A percentile compares a stretch with the other conserved stretches of the same genome.
Conservation (phyloP, 495 filamentous ascomycete species). For the Aspergillus sclerotiicarbonarius region DNA sequence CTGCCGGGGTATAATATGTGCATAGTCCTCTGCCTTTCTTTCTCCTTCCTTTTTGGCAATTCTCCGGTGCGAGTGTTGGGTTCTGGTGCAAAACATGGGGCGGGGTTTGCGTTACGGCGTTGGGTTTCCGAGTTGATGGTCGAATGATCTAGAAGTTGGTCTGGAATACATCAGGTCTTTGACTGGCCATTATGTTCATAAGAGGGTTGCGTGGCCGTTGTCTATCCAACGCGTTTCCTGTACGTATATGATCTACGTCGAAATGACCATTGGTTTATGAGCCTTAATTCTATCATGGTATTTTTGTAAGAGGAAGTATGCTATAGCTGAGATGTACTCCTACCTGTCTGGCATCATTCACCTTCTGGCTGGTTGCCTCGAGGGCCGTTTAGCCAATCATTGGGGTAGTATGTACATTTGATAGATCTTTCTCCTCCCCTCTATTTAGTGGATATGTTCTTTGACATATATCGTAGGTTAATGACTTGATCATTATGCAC, state of each 20-base stretch:
- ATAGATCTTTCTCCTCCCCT: no score
- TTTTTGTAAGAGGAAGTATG: background rate
- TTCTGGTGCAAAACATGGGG: constrained; percentile 18
- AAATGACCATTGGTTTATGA: constrained; percentile 26
- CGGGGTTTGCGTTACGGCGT: constrained; percentile 17
- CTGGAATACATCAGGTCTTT: constrained; percentile 14
- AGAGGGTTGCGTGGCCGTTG: background rate
- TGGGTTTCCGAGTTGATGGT: constrained; percentile 17
- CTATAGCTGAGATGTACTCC: background rate
- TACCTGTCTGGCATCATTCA: background rate
- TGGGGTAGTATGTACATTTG: no score
- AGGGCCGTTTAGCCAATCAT: no score
- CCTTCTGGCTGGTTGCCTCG: no score
- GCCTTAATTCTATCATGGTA: background rate
- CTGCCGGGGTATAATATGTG: constrained; percentile 18
- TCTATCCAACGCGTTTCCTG: constrained; percentile 13
- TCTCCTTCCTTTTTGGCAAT: constrained; percentile 6
- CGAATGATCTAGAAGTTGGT: constrained; percentile 16
- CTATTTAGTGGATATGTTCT: no score
- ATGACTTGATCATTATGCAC: no score
- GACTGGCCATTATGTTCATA: constrained; percentile 11
- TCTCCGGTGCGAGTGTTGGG: constrained; percentile 9
- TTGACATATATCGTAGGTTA: no score
- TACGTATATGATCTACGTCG: constrained; percentile 26
- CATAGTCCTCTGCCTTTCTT: constrained; percentile 15